These are phyloP conservation scores for Cucurbita maxima DNA, from an alignment of 306 rosid genomes.

Conservation along the genomic window DNA sequence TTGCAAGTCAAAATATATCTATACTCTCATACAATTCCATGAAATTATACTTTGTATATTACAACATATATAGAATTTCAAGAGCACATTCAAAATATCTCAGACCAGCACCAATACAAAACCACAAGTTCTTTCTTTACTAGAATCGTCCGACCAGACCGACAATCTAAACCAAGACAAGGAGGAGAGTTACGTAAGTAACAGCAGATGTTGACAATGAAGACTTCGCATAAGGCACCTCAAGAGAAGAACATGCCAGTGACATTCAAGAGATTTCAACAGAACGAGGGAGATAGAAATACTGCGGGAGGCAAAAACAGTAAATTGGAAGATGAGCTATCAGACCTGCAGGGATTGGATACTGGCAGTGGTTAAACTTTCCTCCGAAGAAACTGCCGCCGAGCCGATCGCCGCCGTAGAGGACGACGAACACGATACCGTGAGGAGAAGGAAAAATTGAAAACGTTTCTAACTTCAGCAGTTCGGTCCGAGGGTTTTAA, in stretches of 20 bases:
- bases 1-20: background rate
- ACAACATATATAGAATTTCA: background rate
- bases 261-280: background rate
- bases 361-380: background rate
- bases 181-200: background rate
- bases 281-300: background rate
- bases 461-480: background rate
- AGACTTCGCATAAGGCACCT: background rate
- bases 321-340: background rate
- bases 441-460: background rate
- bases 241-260: background rate
- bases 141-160: background rate
- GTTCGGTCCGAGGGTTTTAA: background rate
- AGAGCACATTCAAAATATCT: background rate
- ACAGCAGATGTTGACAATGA: background rate
- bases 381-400: background rate
- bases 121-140: background rate
- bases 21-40: background rate
- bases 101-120: background rate
- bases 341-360: background rate
- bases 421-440: background rate
- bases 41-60: background rate
- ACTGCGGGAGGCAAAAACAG: background rate
- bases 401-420: background rate
- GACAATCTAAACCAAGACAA: background rate